Evolutionary conservation across 169 alveolate genomes (phyloP), one percentile per base, ranked within the genome.

Genomic region (Babesia bigemina): DNA sequence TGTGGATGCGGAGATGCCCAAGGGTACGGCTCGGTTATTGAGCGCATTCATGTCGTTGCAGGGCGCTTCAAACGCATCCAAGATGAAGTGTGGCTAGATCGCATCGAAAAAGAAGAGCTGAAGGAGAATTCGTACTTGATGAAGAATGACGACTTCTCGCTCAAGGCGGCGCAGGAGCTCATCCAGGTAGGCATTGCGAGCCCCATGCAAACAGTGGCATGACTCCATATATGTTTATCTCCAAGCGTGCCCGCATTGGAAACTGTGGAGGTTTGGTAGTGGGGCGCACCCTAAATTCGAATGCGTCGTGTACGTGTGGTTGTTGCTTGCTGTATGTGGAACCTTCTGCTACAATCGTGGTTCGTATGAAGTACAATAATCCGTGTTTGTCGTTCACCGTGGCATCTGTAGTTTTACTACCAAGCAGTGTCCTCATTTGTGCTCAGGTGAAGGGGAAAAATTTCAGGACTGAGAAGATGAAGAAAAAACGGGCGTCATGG

Each of bases 401-500:
- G 39, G 39, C 2, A 33, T 33, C 2, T 6, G 39, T 33, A 33
- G 39, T 33, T 2, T 33, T 4, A 33, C 39, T 2, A 6, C 6
- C 39, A 33, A 33, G 0, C 21, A 16, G 6, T 17, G 56, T 61
- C 39, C 10, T 16, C 8, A 67, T 17, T 29, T 6, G 24, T 44
- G 12, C 50, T 10, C 61, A 90, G 84, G 95, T 92, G 19, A 79
- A 90, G 74, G 95, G 95, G 19, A 91, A 87, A 42, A 91, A 88
- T 26, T 92, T 92, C 65, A 88, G 94, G 42, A 86, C 86, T 39
- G 93, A 91, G 59, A 92, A 92, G 75, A 79, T 85, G 39, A 92
- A 92, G 86, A 92, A 92, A 86, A 92, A 92, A 72, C 76, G 89
- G 45, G 88, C 94, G 17, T 88, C 93, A 16, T 92, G 95, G 95